Evolutionary conservation across 2,329 filamentous ascomycete genomes (phyloP).

Genomic region (Xenoacremonium recifei): DNA sequence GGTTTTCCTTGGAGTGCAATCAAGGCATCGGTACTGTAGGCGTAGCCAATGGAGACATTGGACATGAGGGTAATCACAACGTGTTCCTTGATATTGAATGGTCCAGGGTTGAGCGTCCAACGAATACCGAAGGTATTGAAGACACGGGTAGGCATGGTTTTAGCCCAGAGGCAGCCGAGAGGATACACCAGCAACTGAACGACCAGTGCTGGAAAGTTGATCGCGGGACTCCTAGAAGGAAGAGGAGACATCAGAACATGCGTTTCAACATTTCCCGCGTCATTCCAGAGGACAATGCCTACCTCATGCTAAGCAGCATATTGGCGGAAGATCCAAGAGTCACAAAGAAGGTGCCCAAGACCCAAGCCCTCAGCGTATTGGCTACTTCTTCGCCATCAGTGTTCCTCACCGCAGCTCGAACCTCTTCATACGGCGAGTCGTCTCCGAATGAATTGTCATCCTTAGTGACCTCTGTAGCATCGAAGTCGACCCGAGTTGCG

Average conservation of each 20-base stretch:
- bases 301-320: constrained; percentile 46
- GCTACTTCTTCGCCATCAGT: constrained; percentile 35
- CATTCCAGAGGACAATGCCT: no score
- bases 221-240: constrained; percentile 26
- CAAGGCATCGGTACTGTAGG: constrained; percentile 41
- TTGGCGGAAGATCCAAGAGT: constrained; percentile 45
- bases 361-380: constrained; percentile 43
- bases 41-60: constrained; percentile 48
- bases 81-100: constrained; percentile 54
- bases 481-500: constrained; percentile 1
- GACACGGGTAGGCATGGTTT: constrained; percentile 37
- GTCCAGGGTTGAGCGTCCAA: constrained; percentile 47
- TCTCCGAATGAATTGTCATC: constrained; percentile 3
- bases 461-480: constrained; percentile 7
- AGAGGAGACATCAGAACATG: background rate
- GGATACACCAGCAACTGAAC: constrained; percentile 42
- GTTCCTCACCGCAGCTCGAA: constrained; percentile 35
- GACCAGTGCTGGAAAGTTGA: constrained; percentile 38
- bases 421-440: constrained; percentile 15
- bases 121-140: constrained; percentile 41
- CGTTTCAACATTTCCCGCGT: no score
- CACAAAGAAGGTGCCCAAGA: constrained; percentile 44
- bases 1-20: constrained; percentile 42
- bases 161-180: constrained; percentile 43
- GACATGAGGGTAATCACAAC: constrained; percentile 54